These are phyloP conservation scores for Diaporthe vaccinii DNA, from an alignment of 2,329 filamentous ascomycete species.

Conservation along the genomic window DNA sequence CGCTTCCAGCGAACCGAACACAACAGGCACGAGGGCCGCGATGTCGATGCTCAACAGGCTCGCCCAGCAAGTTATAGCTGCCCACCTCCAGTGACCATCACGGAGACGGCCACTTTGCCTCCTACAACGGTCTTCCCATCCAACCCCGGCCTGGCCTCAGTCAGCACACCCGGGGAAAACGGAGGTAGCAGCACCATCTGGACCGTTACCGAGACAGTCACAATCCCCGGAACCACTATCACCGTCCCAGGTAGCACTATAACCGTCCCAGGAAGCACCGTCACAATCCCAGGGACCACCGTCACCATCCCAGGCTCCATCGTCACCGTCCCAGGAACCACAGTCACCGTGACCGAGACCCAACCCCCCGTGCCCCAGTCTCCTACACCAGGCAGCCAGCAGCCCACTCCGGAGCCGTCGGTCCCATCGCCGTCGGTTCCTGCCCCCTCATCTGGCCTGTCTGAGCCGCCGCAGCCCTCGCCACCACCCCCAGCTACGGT, in stretches of 20 bases:
- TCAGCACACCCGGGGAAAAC: background rate
- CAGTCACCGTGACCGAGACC: slow-evolving; percentile 8
- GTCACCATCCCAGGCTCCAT: background rate
- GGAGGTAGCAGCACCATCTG: background rate
- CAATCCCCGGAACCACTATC: background rate
- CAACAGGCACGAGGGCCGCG: background rate
- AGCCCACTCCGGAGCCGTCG: slow-evolving; percentile 9
- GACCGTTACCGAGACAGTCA: slow-evolving; percentile 25
- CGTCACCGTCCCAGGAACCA: slow-evolving; percentile 9
- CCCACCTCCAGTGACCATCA: slow-evolving; percentile 2
- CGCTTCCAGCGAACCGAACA: slow-evolving; percentile 19
- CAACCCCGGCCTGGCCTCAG: background rate
- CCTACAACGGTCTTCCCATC: slow-evolving; percentile 11
- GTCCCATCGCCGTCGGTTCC: background rate
- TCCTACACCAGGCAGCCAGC: background rate
- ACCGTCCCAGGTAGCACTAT: slow-evolving; percentile 12
- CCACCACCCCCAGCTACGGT: background rate
- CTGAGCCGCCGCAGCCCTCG: slow-evolving; percentile 1
- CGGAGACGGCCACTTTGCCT: background rate
- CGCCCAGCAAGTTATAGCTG: background rate
- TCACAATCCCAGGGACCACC: slow-evolving; percentile 7
- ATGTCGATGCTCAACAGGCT: background rate
- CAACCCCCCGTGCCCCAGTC: background rate
- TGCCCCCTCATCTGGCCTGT: background rate
- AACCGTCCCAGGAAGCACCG: background rate